Conservation (phyloP, 495 filamentous ascomycete species). For the Podospora appendiculata region DNA sequence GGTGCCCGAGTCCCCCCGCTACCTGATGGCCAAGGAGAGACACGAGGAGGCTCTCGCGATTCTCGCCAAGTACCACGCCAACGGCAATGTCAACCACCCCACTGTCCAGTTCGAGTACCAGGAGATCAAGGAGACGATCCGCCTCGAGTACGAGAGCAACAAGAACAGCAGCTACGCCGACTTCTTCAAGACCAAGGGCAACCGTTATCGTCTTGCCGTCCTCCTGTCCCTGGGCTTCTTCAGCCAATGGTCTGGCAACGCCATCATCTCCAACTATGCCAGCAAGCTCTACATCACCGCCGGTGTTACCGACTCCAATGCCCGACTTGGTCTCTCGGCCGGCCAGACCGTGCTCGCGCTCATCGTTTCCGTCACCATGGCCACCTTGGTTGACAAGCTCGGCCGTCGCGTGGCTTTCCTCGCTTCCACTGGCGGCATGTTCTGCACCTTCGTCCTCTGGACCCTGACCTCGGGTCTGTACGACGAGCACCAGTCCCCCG, state of each 20-base stretch:
- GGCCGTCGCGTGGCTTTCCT: conserved; percentile 54
- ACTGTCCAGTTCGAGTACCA: conserved; percentile 53
- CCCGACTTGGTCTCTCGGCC: conserved; percentile 45
- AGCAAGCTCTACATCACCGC: conserved; percentile 48
- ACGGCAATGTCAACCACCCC: conserved; percentile 47
- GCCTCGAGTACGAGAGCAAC: conserved; percentile 39
- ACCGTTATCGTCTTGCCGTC: conserved; percentile 54
- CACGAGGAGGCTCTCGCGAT: conserved; percentile 53
- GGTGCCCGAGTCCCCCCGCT: conserved; percentile 55
- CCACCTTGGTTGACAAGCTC: conserved; percentile 53
- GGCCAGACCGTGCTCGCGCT: conserved; percentile 44
- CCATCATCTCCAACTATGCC: conserved; percentile 58
- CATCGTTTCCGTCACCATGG: conserved; percentile 45
- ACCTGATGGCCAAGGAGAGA: conserved; percentile 56
- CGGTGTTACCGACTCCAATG: conserved; percentile 44
- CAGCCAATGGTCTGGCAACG: conserved; percentile 65
- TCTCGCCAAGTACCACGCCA: conserved; percentile 50
- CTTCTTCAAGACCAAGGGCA: conserved; percentile 61
- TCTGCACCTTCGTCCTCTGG: conserved; percentile 51
- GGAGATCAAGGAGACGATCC: conserved; percentile 52
- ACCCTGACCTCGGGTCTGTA: conserved; percentile 34
- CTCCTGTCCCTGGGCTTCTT: conserved; percentile 54
- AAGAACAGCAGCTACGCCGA: conserved; percentile 43
- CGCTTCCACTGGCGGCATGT: conserved; percentile 51
- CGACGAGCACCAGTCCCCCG: conserved; percentile 27